Conservation (phyloP, 805 yeast species). For the Wickerhamomyces tratensis region DNA sequence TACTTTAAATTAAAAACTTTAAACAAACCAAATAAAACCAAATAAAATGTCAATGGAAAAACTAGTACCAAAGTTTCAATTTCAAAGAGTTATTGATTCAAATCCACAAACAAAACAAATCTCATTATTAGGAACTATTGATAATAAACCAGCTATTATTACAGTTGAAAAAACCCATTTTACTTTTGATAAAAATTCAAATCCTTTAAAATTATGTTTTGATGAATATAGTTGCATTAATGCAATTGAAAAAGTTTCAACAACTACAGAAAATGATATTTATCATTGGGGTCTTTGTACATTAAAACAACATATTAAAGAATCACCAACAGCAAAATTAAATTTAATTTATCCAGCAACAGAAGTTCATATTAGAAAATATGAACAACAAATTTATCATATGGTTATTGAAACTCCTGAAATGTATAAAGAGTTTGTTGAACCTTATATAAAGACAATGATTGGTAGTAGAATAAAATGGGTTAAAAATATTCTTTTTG, state of each 20-base stretch:
- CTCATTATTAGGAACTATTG: slow-evolving; percentile 62
- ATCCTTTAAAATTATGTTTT: slow-evolving; percentile 15
- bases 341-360: slow-evolving; percentile 88
- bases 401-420: slow-evolving; percentile 76
- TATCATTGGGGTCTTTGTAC: slow-evolving; percentile 72
- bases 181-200: slow-evolving; percentile 19
- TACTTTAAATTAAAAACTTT: no score
- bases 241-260: slow-evolving; percentile 18
- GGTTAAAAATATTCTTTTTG: slow-evolving; percentile 77
- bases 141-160: slow-evolving; percentile 52
- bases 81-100: slow-evolving; percentile 35
- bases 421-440: slow-evolving; percentile 47
- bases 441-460: slow-evolving; percentile 72
- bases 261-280: slow-evolving; percentile 66
- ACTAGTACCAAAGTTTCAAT: slow-evolving; percentile 27
- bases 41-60: background rate
- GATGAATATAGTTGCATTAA: slow-evolving; percentile 20
- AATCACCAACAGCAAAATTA: slow-evolving; percentile 54
- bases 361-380: slow-evolving; percentile 71
- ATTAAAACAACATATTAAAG: slow-evolving; percentile 34
- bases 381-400: slow-evolving; percentile 47
- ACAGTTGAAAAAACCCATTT: slow-evolving; percentile 70
- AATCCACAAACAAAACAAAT: slow-evolving; percentile 61
- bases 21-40: no score
- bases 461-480: slow-evolving; percentile 73